A percentile compares a stretch with the other conserved stretches of the same genome.
Conservation (phyloP, 2,329 filamentous ascomycete genomes). For the Monosporascus cannonballus region DNA sequence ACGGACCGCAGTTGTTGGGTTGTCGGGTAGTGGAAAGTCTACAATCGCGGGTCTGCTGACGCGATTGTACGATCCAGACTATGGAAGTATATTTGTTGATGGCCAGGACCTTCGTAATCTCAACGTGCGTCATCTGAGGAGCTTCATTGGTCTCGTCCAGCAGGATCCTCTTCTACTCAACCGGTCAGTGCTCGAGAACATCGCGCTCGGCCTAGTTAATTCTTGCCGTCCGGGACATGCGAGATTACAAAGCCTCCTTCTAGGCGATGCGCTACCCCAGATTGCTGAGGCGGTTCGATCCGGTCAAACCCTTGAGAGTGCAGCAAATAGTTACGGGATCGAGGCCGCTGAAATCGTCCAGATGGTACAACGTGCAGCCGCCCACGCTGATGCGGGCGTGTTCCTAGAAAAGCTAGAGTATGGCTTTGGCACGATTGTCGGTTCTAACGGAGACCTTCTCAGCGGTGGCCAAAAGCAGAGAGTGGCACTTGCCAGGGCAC, state of each 20-base stretch:
- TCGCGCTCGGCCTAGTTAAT: conserved; percentile 30
- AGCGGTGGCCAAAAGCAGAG: conserved; percentile 44
- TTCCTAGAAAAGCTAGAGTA: conserved; percentile 43
- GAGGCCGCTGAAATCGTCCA: conserved; percentile 44
- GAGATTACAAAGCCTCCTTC: conserved; percentile 37
- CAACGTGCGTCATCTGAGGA: conserved; percentile 35
- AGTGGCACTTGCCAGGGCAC: conserved; percentile 39
- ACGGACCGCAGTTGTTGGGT: conserved; percentile 43
- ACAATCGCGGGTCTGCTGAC: conserved; percentile 47
- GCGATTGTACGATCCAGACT: conserved; percentile 50
- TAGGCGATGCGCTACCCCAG: conserved; percentile 41
- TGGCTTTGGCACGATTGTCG: conserved; percentile 36
- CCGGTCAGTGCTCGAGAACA: conserved; percentile 31
- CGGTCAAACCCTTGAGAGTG: conserved; percentile 40
- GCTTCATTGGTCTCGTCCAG: conserved; percentile 26
- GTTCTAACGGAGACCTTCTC: conserved; percentile 36
- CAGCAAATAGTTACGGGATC: conserved; percentile 36
- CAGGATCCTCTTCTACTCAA: conserved; percentile 28
- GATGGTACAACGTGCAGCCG: conserved; percentile 42
- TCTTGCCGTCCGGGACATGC: conserved; percentile 23
- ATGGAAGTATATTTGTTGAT: conserved; percentile 41
- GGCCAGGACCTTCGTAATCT: conserved; percentile 40
- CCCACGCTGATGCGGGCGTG: conserved; percentile 48
- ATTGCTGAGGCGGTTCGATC: conserved; percentile 46
- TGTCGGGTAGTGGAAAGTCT: conserved; percentile 43